Base-by-base conservation (phyloP, 1,139 yeast genomes). In the Geotrichum bryndzae region DNA sequence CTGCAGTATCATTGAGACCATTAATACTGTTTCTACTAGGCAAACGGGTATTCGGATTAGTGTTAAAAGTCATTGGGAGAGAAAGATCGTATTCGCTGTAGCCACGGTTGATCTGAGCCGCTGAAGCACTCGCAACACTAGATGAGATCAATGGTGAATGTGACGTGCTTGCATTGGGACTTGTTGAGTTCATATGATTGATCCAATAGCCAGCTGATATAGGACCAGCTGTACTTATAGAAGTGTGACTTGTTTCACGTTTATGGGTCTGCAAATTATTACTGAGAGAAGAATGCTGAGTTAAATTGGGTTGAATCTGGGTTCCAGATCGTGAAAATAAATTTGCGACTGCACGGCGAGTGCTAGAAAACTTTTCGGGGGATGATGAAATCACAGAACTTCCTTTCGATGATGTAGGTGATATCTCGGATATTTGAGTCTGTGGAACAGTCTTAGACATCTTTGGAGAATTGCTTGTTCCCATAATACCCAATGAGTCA, bases 281-380 rank as follows among this genome's bases (percentile, higher is more conserved):
- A 29, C n/a, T 25, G 31, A 53, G 10, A 41, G 38, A 22, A 45
- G 54, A 15, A 38, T 10, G 13, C 22, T 35, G 27, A 18, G 35
- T 33, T 18, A 57, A 29, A 23, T 53, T 59, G 5, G 62, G 25
- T 7, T 57, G 61, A 13, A 58, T 25, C 31, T 58, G 57, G 27
- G 59, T 58, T 7, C 58, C 57, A 7, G 63, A 55, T 35, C 63
- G 51, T 3, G 59, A 58, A 61, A 57, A 67, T 23, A 67, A 55
- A 2, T 66, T 13, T 84, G 81, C 65, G 1, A 66, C 68, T 2
- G 69, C 67, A 22, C 63, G 63, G n/a, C 65, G 60, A 1, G 69
- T 67, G 10, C 63, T 61, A 48, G 64, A 55, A 46, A 67, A 66
- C 63, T 68, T 67, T 58, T 69, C 72, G 4, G 72, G 72, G 1